Base-by-base conservation (phyloP, 805 yeast genomes). In the Brettanomyces sp. region DNA sequence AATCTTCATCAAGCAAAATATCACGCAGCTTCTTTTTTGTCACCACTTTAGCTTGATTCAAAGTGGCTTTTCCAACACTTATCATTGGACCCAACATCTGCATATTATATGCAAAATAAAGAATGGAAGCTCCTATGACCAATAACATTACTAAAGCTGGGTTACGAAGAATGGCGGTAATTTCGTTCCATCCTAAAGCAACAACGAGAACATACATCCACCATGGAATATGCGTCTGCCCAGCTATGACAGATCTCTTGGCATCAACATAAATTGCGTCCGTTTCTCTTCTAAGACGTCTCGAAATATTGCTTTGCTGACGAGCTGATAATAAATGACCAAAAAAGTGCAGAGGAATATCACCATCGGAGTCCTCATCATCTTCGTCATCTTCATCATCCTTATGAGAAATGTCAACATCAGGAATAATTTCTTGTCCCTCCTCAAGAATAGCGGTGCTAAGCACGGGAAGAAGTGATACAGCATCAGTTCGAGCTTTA, bases 141-240 rank as follows among this genome's bases (percentile, higher is more conserved):
- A 76, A 55, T 42, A 89, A 60, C 5, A 85, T 70, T 52, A 90
- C 79, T 54, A 85, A 75, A n/a, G 91, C 56, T 44, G 99, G 97
- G 59, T 86, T 90, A 51, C 95, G 76, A 39, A 93, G 58, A 14
- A 93, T 77, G 8, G 93, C 83, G 84, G 89, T 76, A 53, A 93
- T 82, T 69, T 93, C 97, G 63, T 90, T 90, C 96, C 96, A 93
- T 8, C 99, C 99, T 22, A 93, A 69, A 3, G 85, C 79, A 2
- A 84, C 62, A 23, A 93, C 67, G 12, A 91, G 58, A 9, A 79
- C 66, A 65, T 87, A 89, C 47, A 93, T 78, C 69, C 83, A 93
- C 52, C 80, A 69, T 4, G 99, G 99, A 47, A 93, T 83, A 48
- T 82, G 80, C 0, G 95, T 79, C 11, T 80, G 76, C 42, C 83